Conservation (phyloP, 805 yeast genomes). For the Lipomyces mesembrius region DNA sequence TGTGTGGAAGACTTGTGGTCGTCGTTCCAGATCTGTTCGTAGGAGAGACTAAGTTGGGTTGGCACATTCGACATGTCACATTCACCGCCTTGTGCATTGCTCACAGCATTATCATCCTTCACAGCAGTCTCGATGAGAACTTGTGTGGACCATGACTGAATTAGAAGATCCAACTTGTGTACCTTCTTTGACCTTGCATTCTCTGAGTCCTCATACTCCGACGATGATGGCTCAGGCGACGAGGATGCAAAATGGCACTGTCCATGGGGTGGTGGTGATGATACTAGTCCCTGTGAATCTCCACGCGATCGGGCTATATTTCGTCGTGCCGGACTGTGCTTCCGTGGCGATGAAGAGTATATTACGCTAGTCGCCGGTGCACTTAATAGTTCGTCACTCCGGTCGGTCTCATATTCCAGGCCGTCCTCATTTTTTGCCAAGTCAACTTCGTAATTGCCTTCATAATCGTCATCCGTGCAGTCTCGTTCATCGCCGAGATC, state of each 20-base stretch:
- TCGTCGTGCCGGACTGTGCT: neutral
- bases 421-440: neutral
- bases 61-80: too few relatives aligned
- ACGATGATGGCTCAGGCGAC: neutral
- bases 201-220: constrained; percentile 1
- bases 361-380: neutral
- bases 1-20: too few relatives aligned
- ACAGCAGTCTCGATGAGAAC: neutral
- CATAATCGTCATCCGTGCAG: neutral
- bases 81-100: too few relatives aligned
- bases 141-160: constrained; percentile 11
- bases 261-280: neutral
- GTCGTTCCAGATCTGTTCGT: too few relatives aligned
- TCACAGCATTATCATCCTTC: neutral
- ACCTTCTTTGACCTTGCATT: neutral
- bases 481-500: constrained; percentile 1
- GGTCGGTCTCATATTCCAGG: constrained; percentile 1
- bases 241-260: neutral
- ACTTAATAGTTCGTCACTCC: neutral
- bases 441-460: neutral
- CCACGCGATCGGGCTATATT: neutral
- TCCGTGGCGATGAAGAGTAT: neutral
- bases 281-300: neutral
- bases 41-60: too few relatives aligned
- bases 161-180: constrained; percentile 8